phyloP scores from a whole-genome alignment of 1,284 basidiomycete genomes.

The Crocinoboletus sp. region DNA sequence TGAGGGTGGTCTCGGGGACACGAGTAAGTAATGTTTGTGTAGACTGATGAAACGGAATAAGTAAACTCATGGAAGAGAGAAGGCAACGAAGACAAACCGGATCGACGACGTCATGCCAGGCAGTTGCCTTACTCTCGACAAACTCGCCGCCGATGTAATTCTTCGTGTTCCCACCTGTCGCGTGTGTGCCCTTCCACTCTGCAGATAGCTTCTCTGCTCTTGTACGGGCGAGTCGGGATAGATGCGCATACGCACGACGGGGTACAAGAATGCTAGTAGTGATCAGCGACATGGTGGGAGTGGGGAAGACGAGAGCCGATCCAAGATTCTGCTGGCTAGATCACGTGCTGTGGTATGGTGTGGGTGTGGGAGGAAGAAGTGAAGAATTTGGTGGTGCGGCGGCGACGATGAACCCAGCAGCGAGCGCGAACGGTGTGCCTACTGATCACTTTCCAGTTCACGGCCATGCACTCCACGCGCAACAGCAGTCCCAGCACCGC shows the following conservation, averaged over 20 bases:
- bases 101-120: conserved; percentile 86
- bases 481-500: conserved; percentile 17
- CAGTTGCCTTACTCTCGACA: conserved; percentile 68
- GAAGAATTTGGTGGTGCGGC: no score
- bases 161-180: conserved; percentile 78
- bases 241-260: conserved; percentile 42
- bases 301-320: conserved; percentile 8
- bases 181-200: conserved; percentile 83
- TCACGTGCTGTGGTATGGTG: conserved; percentile 9
- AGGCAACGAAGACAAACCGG: conserved; percentile 51
- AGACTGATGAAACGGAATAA: conserved; percentile 44
- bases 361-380: no score
- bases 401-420: conserved; percentile 18
- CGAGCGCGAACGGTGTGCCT: conserved; percentile 14
- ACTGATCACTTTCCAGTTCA: conserved; percentile 12
- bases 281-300: conserved; percentile 31
- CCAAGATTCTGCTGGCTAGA: not conserved
- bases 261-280: conserved; percentile 8
- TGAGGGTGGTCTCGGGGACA: conserved; percentile 84
- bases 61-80: not conserved
- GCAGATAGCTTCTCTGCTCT: conserved; percentile 65
- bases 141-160: conserved; percentile 91
- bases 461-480: conserved; percentile 12
- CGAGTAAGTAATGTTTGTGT: conserved; percentile 86
- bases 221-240: conserved; percentile 45